These are phyloP conservation scores for Hawksworthiomyces lignivorus DNA, from an alignment of 2,329 filamentous ascomycete species.

Conservation along the genomic window DNA sequence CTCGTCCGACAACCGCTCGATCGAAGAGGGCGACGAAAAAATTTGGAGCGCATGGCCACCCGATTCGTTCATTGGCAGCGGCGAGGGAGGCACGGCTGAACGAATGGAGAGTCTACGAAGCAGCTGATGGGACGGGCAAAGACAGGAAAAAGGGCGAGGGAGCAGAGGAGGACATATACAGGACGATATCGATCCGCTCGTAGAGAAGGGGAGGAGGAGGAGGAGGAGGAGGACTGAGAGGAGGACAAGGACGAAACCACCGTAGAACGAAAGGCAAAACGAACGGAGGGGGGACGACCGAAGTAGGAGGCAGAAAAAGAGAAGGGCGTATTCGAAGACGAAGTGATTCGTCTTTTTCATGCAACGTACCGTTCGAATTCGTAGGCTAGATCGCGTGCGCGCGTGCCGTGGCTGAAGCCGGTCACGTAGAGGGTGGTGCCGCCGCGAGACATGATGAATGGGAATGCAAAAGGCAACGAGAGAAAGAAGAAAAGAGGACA, in stretches of 20 bases:
- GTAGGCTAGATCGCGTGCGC: constrained; percentile 98
- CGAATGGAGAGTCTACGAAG: too few relatives aligned
- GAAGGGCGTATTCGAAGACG: constrained; percentile 17
- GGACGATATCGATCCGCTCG: constrained; percentile 10
- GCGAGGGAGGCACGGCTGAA: constrained; percentile 8
- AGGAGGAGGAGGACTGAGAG: constrained; percentile 15
- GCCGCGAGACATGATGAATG: constrained; percentile 71
- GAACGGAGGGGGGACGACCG: too few relatives aligned
- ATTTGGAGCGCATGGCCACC: too few relatives aligned
- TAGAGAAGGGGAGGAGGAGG: constrained; percentile 2
- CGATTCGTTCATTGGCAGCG: constrained; percentile 13
- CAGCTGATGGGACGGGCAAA: too few relatives aligned
- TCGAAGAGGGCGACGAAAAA: constrained; percentile 14
- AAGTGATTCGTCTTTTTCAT: constrained; percentile 18
- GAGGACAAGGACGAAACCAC: constrained; percentile 21
- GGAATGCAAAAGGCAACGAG: neutral
- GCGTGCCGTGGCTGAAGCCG: constrained; percentile 97
- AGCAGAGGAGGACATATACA: constrained; percentile 6
- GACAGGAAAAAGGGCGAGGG: constrained; percentile 18
- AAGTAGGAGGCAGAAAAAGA: too few relatives aligned
- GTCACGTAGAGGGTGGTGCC: constrained; percentile 96
- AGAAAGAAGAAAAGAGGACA: neutral
- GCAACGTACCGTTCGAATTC: constrained; percentile 99
- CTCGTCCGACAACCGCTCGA: constrained; percentile 37
- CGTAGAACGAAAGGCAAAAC: too few relatives aligned